Base-by-base conservation (phyloP, 257 asterid genomes). In the Ilex aquifolium region DNA sequence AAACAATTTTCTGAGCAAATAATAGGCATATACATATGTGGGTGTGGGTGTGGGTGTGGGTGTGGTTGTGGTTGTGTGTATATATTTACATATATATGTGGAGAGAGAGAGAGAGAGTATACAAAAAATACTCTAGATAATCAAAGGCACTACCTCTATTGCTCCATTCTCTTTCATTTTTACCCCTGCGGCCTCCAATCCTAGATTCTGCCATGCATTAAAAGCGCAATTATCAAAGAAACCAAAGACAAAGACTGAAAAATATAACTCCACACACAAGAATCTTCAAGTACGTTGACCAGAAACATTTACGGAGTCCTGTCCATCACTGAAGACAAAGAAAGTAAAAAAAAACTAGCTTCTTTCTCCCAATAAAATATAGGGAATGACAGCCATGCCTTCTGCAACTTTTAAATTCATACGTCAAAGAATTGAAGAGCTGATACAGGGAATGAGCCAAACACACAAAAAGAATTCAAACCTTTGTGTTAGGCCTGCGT, bases 121-220 rank as follows among this genome's bases (percentile, higher is more conserved):
- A 21, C 27, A 44, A 51, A 30, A 56, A 60, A 36, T 4, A 36
- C 42, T 36, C 42, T 8, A 36, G 42, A 36, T 36, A 4, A 4
- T 36, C 42, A 36, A 27, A 52, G 36, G 14, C 32, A 58, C 44
- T 75, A 93, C 97, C 99, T 85, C 90, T 69, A 93, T 74, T 44
- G 99, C 99, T 78, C 99, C 99, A 48, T 64, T 77, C 76, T 83
- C 74, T 32, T 94, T 51, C 84, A 93, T 65, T 69, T 81, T 90
- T 70, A 93, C 99, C 59, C 97, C 96, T 54, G 73, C 87, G 0
- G 85, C 79, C 71, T 93, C 96, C 74, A 93, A 68, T 50, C 97
- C 97, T 73, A 93, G 78, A 84, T 85, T 87, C 99, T 93, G 94
- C 70, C 60, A 73, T 11, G 42, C 32, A 61, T 63, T 40, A 73